Percentiles rank a stretch among this genome's conserved stretches.
These are phyloP conservation scores for Croton setiger DNA, from an alignment of 441 rosid genomes.

Conservation along the genomic window DNA sequence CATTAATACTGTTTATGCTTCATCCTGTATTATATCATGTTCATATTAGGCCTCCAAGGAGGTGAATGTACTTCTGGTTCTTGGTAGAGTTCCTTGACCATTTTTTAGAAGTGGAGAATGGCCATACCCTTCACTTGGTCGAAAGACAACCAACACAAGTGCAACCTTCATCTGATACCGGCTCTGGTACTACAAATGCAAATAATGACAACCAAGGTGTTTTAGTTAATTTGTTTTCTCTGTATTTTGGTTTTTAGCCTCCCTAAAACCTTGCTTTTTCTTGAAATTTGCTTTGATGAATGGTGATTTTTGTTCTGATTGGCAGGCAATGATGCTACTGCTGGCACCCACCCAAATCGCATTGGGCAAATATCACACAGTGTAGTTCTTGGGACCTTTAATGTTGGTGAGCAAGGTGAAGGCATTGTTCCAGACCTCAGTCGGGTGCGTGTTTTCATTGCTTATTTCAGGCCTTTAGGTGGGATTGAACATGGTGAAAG, in stretches of 20 bases:
- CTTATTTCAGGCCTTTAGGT: constrained; percentile 9
- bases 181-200: constrained; percentile 48
- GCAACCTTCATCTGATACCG: constrained; percentile 48
- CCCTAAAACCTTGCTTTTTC: background rate
- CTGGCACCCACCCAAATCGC: constrained; percentile 55
- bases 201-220: constrained; percentile 47
- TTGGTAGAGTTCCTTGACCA: constrained; percentile 39
- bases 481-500: background rate
- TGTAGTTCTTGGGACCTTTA: constrained; percentile 81
- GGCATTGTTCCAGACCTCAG: constrained; percentile 59
- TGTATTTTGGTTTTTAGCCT: constrained; percentile 8
- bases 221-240: constrained; percentile 21
- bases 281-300: background rate
- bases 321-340: constrained; percentile 52
- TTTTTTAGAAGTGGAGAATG: constrained; percentile 80
- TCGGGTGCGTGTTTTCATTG: constrained; percentile 42
- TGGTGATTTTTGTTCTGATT: constrained; percentile 17
- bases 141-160: constrained; percentile 72
- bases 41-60: background rate
- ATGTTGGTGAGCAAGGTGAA: constrained; percentile 84
- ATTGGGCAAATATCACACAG: constrained; percentile 77
- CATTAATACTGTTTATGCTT: background rate
- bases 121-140: constrained; percentile 89
- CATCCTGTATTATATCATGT: constrained; percentile 2
- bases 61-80: background rate